These are phyloP conservation scores for Penicillium rolfsii DNA, from an alignment of 2,329 filamentous ascomycete genomes.

Conservation along the genomic window DNA sequence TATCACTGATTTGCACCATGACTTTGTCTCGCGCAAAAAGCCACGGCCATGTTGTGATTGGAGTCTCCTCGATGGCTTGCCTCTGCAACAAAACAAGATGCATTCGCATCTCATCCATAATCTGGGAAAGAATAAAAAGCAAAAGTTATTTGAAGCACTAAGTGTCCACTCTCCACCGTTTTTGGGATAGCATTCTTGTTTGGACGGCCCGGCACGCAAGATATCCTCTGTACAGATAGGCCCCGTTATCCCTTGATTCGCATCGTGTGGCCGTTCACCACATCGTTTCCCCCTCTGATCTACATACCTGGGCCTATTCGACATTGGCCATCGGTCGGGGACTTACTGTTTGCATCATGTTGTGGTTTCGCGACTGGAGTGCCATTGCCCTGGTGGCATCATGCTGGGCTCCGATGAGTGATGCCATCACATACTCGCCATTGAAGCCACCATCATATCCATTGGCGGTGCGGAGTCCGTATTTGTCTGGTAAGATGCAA, in stretches of 20 bases:
- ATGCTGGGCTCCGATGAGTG: slow-evolving; percentile 6
- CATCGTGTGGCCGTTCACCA: not conserved
- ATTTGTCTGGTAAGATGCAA: slow-evolving; percentile 36
- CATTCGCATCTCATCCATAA: slow-evolving; percentile 1
- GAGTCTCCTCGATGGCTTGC: not conserved
- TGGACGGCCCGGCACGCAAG: slow-evolving; percentile 5
- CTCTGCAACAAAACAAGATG: slow-evolving; percentile 13
- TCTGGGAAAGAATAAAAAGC: not conserved
- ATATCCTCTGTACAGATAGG: slow-evolving; percentile 2
- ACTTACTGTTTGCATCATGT: slow-evolving; percentile 15
- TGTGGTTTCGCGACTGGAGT: slow-evolving; percentile 10
- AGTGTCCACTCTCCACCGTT: slow-evolving; percentile 12
- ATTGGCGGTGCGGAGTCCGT: slow-evolving; percentile 46
- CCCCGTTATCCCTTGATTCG: slow-evolving; percentile 5
- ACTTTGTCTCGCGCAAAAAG: slow-evolving; percentile 16
- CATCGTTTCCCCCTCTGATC: not conserved
- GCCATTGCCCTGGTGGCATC: slow-evolving; percentile 14
- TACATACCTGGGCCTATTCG: slow-evolving; percentile 7
- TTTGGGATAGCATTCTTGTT: slow-evolving; percentile 13
- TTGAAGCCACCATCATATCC: slow-evolving; percentile 45
- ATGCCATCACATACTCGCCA: slow-evolving; percentile 22
- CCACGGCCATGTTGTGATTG: slow-evolving; percentile 24
- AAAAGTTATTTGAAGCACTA: slow-evolving; percentile 18
- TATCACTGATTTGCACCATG: slow-evolving; percentile 13
- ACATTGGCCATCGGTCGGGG: not conserved